phyloP scores from a whole-genome alignment of 2,329 filamentous ascomycete genomes.

The Cadophora sp. region DNA sequence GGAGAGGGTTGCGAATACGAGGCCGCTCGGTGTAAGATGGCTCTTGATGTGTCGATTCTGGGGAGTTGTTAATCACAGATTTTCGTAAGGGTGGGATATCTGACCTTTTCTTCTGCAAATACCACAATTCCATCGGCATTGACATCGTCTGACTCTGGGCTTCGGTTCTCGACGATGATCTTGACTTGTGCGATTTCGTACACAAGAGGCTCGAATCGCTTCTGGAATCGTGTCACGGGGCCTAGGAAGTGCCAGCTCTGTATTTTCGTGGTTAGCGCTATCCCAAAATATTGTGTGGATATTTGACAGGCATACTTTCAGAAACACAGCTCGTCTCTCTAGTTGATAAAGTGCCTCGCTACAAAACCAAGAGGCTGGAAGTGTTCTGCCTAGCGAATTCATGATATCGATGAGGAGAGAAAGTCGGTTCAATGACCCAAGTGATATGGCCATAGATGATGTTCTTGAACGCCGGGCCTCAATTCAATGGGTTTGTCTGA shows the following conservation, averaged over 20 bases:
- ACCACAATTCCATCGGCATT: conserved; percentile 50
- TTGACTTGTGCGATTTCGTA: conserved; percentile 59
- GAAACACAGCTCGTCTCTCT: conserved; percentile 56
- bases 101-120: conserved; percentile 37
- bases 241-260: conserved; percentile 61
- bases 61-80: conserved; percentile 6
- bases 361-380: conserved; percentile 61
- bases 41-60: conserved; percentile 41
- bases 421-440: background rate
- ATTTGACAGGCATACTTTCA: conserved; percentile 47
- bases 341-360: conserved; percentile 56
- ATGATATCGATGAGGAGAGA: conserved; percentile 21
- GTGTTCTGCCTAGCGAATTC: conserved; percentile 47
- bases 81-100: background rate
- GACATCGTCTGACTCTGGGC: conserved; percentile 33
- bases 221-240: conserved; percentile 56
- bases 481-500: background rate
- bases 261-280: background rate
- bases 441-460: background rate
- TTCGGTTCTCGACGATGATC: conserved; percentile 49
- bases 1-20: conserved; percentile 59
- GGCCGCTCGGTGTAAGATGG: conserved; percentile 56
- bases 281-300: background rate
- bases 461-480: background rate
- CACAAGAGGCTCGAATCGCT: conserved; percentile 49